Evolutionary conservation across 257 asterid genomes (phyloP), one percentile per base, ranked within the genome.

Genomic region (Datura wrightii): DNA sequence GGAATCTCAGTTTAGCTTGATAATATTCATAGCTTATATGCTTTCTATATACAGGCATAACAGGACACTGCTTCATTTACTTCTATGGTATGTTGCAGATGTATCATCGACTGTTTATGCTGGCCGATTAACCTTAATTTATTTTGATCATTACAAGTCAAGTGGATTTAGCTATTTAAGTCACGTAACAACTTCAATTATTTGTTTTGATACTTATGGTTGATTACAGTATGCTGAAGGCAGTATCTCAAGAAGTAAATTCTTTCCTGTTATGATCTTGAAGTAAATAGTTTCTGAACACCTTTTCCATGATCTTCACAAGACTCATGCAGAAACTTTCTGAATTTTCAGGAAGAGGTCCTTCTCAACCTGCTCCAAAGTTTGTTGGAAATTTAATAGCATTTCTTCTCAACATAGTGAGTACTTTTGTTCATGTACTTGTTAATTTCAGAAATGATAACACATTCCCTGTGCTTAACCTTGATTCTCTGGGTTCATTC

Each of bases 291-390:
- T 56, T 67, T 69, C 16, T 50, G 44, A 76, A 76, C 62, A 70
- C 5, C 18, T 16, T 3, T 52, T 85, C 52, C 6, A 6, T 5
- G 58, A 65, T 67, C 65, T 67, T 11, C 46, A 2, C 66, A 34
- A 42, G 56, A 67, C 39, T 44, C 13, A 80, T 56, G 34, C 62
- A 79, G 79, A 79, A 10, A 55, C 19, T 53, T 85, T 62, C 76
- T 66, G 63, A 74, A 78, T 85, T 83, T 65, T 80, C 86, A 94
- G 98, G 98, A 80, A 91, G 88, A 93, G 99, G 98, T 80, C 99
- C 98, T 79, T 86, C 98, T 67, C 92, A 96, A 85, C 91, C 97
- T 80, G 97, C 96, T 50, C 98, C 98, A 50, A 96, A 89, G 88
- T 90, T 96, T 85, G 55, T 96, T 42, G 99, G 98, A 83, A 86